Evolutionary conservation across 768 basidiomycete genomes (phyloP).

Genomic region (Agrocybe pediades): DNA sequence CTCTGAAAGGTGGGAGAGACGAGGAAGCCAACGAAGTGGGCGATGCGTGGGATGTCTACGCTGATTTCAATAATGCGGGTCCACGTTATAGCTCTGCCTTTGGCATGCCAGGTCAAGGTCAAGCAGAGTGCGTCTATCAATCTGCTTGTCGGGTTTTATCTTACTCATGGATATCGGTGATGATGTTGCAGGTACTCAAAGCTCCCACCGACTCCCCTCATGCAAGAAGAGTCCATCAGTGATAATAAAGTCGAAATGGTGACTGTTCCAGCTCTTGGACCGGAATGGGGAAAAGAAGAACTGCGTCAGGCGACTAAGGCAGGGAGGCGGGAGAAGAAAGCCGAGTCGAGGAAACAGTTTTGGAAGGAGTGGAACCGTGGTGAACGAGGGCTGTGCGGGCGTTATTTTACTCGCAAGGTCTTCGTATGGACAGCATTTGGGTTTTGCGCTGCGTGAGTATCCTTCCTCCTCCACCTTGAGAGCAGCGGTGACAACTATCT

Average conservation of each 20-base stretch:
- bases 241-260: slow-evolving; percentile 77
- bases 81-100: slow-evolving; percentile 74
- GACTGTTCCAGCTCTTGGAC: slow-evolving; percentile 87
- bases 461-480: slow-evolving; percentile 4
- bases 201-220: slow-evolving; percentile 47
- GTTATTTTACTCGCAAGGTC: slow-evolving; percentile 72
- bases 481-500: slow-evolving; percentile 1
- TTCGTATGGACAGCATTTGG: slow-evolving; percentile 72
- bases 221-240: slow-evolving; percentile 42
- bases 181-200: slow-evolving; percentile 22
- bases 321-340: slow-evolving; percentile 63
- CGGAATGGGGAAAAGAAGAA: slow-evolving; percentile 87
- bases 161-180: slow-evolving; percentile 4
- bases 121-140: slow-evolving; percentile 14
- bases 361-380: slow-evolving; percentile 82
- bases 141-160: neutral
- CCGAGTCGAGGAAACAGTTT: slow-evolving; percentile 51
- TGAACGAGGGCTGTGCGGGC: slow-evolving; percentile 78
- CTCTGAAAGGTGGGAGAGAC: slow-evolving; percentile 76
- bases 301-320: slow-evolving; percentile 75
- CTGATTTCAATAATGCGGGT: slow-evolving; percentile 88
- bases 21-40: slow-evolving; percentile 53
- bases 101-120: slow-evolving; percentile 23
- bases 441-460: slow-evolving; percentile 54
- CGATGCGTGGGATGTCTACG: slow-evolving; percentile 78